These are phyloP conservation scores for Leccinum disarticulatum DNA, from an alignment of 768 basidiomycete species.

Conservation along the genomic window DNA sequence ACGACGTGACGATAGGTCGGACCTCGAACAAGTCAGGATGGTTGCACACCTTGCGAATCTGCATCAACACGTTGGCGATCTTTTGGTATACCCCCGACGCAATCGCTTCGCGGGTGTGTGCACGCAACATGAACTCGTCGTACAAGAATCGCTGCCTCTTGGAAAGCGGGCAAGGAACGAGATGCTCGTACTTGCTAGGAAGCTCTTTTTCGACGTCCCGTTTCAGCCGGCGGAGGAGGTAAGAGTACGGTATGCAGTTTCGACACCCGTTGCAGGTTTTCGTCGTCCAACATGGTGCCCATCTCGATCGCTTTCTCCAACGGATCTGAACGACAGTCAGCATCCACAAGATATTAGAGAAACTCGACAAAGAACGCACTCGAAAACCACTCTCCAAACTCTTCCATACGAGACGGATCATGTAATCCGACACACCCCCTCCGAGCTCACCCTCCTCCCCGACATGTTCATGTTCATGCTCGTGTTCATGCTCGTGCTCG, in stretches of 20 bases:
- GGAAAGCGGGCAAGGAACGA: conserved; percentile 83
- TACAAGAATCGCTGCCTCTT: conserved; percentile 94
- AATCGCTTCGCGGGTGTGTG: conserved; percentile 79
- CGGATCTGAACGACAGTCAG: conserved; percentile 60
- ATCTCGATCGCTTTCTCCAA: conserved; percentile 92
- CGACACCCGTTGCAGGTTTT: conserved; percentile 78
- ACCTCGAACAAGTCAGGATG: conserved; percentile 93
- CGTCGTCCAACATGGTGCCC: conserved; percentile 73
- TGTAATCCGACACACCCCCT: conserved; percentile 80
- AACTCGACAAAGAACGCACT: conserved; percentile 52
- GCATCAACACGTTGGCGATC: conserved; percentile 96
- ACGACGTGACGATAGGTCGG: conserved; percentile 78
- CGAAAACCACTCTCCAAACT: conserved; percentile 96
- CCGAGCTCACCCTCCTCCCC: conserved; percentile 53
- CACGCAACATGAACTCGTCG: conserved; percentile 92
- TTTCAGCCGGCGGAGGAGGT: conserved; percentile 91
- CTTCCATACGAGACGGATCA: conserved; percentile 72
- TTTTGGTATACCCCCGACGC: conserved; percentile 85
- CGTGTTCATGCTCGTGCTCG: no score
- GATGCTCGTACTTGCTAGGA: conserved; percentile 91
- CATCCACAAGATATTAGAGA: not conserved
- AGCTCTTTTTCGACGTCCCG: conserved; percentile 96
- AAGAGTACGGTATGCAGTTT: conserved; percentile 95
- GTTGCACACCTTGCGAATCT: conserved; percentile 94
- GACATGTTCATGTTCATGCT: conserved; percentile 28